Conservation (phyloP, 1,139 yeast genomes). For the Scheffersomyces quercinus region DNA sequence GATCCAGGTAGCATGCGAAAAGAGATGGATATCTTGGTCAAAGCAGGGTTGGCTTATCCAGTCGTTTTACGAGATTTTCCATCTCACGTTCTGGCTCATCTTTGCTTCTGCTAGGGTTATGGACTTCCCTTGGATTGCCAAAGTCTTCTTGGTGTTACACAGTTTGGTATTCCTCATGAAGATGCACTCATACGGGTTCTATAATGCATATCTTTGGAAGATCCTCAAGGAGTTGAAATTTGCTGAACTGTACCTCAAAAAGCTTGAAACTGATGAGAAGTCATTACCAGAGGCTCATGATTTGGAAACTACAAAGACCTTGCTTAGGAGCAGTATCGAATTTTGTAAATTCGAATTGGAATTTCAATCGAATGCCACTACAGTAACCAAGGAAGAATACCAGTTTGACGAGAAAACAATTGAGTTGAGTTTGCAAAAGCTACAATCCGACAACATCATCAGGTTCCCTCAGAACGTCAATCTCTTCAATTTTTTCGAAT, state of each 20-base stretch:
- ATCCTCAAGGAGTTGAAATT: slow-evolving; percentile 56
- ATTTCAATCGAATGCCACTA: slow-evolving; percentile 40
- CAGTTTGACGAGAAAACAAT: slow-evolving; percentile 15
- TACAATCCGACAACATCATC: slow-evolving; percentile 22
- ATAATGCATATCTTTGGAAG: slow-evolving; percentile 84
- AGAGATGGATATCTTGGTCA: slow-evolving; percentile 54
- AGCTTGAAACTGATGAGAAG: slow-evolving; percentile 15
- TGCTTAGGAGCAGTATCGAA: slow-evolving; percentile 49
- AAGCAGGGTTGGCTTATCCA: slow-evolving; percentile 62
- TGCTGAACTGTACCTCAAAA: slow-evolving; percentile 37
- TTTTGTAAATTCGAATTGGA: slow-evolving; percentile 67
- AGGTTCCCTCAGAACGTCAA: slow-evolving; percentile 73
- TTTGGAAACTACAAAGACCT: slow-evolving; percentile 25
- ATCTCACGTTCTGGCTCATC: slow-evolving; percentile 49
- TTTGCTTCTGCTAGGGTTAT: slow-evolving; percentile 48
- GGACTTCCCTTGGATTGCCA: slow-evolving; percentile 82
- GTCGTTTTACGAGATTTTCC: slow-evolving; percentile 53
- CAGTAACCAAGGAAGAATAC: slow-evolving; percentile 13
- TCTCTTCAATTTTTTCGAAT: slow-evolving; percentile 66
- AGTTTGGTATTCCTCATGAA: slow-evolving; percentile 88
- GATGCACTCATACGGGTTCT: slow-evolving; percentile 86
- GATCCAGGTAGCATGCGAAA: slow-evolving; percentile 53
- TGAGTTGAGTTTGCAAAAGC: slow-evolving; percentile 18
- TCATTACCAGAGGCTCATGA: slow-evolving; percentile 11
- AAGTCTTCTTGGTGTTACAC: slow-evolving; percentile 78